phyloP scores from a whole-genome alignment of 1,284 basidiomycete species.

The Phellopilus nigrolimitatus region DNA sequence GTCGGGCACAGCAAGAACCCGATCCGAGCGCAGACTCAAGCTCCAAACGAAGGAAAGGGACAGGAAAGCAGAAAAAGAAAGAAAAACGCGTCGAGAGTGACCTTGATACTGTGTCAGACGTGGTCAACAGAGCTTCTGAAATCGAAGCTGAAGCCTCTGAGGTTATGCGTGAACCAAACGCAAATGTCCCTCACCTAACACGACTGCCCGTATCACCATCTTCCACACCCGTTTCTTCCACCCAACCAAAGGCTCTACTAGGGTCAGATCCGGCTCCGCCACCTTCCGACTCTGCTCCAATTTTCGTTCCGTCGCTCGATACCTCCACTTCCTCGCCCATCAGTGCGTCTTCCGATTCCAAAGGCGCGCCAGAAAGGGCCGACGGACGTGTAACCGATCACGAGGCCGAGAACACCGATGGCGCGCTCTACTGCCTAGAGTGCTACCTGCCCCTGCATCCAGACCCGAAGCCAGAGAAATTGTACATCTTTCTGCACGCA shows the following conservation, averaged over 20 bases:
- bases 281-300: too few species aligned
- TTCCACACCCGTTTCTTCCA: background rate
- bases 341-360: too few species aligned
- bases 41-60: background rate
- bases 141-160: too few species aligned
- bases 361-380: too few species aligned
- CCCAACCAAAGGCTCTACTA: too few species aligned
- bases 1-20: slow-evolving; percentile 10
- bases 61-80: background rate
- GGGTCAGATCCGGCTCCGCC: too few species aligned
- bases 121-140: too few species aligned
- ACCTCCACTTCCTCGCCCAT: too few species aligned
- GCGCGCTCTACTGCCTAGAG: slow-evolving; percentile 66
- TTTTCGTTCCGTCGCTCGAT: too few species aligned
- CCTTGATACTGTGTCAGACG: too few species aligned
- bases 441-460: slow-evolving; percentile 89
- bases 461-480: slow-evolving; percentile 83
- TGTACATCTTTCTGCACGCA: slow-evolving; percentile 94
- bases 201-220: background rate
- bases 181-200: too few species aligned
- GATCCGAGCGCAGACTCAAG: background rate
- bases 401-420: slow-evolving; percentile 8
- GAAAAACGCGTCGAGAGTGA: slow-evolving; percentile 1
- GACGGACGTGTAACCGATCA: background rate
- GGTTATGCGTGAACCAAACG: too few species aligned